Percentiles rank a stretch among this genome's conserved stretches.
Conservation (phyloP, 2,329 filamentous ascomycete species). For the Alternaria gaisen region DNA sequence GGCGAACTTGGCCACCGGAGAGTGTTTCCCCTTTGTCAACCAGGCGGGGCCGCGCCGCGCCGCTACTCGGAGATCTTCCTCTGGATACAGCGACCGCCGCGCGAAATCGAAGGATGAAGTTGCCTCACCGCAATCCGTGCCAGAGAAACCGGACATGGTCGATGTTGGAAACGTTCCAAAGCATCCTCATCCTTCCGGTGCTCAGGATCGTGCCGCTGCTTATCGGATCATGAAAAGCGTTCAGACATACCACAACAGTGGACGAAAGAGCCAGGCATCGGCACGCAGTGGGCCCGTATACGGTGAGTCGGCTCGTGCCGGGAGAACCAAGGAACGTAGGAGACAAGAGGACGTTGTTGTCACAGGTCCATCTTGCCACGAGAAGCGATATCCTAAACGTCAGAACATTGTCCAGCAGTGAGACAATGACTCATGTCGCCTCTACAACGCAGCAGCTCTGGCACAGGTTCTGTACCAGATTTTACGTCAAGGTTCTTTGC, state of each 20-base stretch:
- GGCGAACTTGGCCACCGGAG: not conserved
- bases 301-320: not conserved
- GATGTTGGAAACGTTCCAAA: not conserved
- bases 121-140: not conserved
- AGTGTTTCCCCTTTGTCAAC: not conserved
- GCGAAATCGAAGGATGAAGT: not conserved
- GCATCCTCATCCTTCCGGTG: not conserved
- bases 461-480: accelerated
- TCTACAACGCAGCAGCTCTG: not conserved
- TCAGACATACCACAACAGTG: not conserved
- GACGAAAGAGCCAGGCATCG: not conserved
- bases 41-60: not conserved
- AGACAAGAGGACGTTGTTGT: not conserved
- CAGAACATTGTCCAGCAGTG: not conserved
- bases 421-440: not conserved
- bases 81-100: not conserved
- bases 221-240: not conserved
- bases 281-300: not conserved
- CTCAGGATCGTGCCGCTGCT: not conserved
- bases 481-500: not conserved
- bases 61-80: not conserved
- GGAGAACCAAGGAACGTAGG: not conserved
- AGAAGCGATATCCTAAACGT: not conserved
- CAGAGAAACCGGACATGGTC: not conserved
- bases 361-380: not conserved